A percentile compares a stretch with the other conserved stretches of the same genome.
Conservation (phyloP, 2,329 filamentous ascomycete genomes). For the Colletotrichum endophyticum region DNA sequence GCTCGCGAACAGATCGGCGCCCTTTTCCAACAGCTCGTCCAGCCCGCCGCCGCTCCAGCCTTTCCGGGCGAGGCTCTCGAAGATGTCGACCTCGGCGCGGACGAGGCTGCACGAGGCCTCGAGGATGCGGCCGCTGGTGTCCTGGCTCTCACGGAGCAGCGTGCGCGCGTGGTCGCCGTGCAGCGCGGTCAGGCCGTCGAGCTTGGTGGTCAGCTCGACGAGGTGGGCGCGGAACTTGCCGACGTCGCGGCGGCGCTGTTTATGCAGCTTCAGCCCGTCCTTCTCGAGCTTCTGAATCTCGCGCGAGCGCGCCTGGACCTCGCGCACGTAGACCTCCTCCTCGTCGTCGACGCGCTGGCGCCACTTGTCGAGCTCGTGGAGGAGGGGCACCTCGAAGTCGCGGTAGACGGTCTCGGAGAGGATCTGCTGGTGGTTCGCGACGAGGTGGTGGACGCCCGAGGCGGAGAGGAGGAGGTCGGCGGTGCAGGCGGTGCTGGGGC, state of each 20-base stretch:
- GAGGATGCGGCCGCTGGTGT: conserved; percentile 65
- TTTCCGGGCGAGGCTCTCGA: conserved; percentile 69
- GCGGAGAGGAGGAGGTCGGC: conserved; percentile 67
- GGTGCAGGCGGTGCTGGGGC: conserved; percentile 57
- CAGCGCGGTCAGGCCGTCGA: conserved; percentile 66
- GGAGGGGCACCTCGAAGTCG: conserved; percentile 69
- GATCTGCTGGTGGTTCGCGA: conserved; percentile 75
- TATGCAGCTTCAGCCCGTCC: conserved; percentile 67
- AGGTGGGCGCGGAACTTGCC: conserved; percentile 66
- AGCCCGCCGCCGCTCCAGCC: conserved; percentile 72
- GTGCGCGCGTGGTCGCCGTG: conserved; percentile 66
- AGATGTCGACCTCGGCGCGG: conserved; percentile 72
- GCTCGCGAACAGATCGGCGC: conserved; percentile 63
- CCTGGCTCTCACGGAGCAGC: conserved; percentile 67
- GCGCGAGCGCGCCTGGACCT: conserved; percentile 57
- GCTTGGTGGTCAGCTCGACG: conserved; percentile 64
- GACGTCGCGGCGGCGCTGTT: conserved; percentile 65
- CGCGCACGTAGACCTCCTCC: conserved; percentile 62
- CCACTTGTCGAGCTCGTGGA: conserved; percentile 74
- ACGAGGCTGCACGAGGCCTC: conserved; percentile 70
- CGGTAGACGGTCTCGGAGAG: conserved; percentile 72
- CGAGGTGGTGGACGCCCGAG: conserved; percentile 69
- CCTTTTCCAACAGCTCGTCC: conserved; percentile 69
- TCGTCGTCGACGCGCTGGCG: conserved; percentile 68
- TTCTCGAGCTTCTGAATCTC: conserved; percentile 70